phyloP scores from a whole-genome alignment of 148 eudicot species.

The Heliosperma pusillum region DNA sequence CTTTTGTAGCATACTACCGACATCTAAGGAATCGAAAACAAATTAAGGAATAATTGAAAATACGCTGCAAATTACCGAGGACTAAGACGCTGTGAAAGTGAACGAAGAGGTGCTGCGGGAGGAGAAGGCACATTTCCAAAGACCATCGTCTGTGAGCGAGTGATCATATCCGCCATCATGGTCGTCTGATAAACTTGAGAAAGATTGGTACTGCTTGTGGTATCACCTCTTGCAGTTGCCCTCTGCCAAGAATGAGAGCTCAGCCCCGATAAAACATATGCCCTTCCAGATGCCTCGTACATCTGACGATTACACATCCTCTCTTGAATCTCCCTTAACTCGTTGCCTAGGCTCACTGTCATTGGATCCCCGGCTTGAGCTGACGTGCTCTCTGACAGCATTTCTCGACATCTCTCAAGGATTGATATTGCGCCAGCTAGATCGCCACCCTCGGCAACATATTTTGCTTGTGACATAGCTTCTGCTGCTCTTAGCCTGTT shows the following conservation, averaged over 20 bases:
- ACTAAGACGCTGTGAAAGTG: constrained; percentile 36
- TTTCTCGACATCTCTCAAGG: constrained; percentile 43
- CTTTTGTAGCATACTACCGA: constrained; percentile 14
- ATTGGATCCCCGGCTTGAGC: constrained; percentile 49
- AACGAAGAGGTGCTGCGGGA: constrained; percentile 38
- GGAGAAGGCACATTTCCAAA: constrained; percentile 42
- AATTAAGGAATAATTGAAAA: neutral
- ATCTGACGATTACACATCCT: constrained; percentile 71
- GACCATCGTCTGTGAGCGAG: constrained; percentile 60
- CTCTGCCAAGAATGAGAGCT: constrained; percentile 96
- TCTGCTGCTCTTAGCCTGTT: constrained; percentile 74
- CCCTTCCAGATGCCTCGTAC: constrained; percentile 83
- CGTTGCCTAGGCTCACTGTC: constrained; percentile 50
- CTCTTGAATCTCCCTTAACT: constrained; percentile 84
- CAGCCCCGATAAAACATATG: constrained; percentile 83
- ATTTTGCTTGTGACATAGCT: constrained; percentile 60
- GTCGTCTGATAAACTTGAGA: constrained; percentile 65
- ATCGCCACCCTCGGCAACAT: constrained; percentile 65
- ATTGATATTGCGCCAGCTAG: constrained; percentile 45
- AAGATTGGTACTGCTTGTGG: constrained; percentile 51
- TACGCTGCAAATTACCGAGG: constrained; percentile 42
- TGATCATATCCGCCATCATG: constrained; percentile 62
- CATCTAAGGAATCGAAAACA: constrained; percentile 1
- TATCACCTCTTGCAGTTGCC: constrained; percentile 74
- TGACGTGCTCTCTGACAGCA: constrained; percentile 49